These are phyloP conservation scores for Penicillium sp. DNA, from an alignment of 2,329 filamentous ascomycete genomes.

Conservation along the genomic window DNA sequence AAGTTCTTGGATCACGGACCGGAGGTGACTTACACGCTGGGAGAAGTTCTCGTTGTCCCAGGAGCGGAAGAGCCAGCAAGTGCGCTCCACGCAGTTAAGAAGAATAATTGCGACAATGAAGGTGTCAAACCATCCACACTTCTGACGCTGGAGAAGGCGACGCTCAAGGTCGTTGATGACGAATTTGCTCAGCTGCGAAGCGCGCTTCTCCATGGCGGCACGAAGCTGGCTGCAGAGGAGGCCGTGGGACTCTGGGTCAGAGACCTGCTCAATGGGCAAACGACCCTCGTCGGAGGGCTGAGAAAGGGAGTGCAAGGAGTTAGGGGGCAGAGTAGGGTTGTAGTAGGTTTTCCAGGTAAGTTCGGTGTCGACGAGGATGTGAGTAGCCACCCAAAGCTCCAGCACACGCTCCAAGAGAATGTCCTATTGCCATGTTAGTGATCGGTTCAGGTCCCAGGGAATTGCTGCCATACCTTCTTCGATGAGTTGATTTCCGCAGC, in stretches of 20 bases:
- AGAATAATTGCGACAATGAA: slow-evolving; percentile 62
- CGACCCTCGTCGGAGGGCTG: slow-evolving; percentile 43
- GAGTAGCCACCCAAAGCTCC: slow-evolving; percentile 59
- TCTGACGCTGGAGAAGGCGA: slow-evolving; percentile 59
- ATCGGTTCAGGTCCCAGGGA: not conserved
- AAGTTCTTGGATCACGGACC: not conserved
- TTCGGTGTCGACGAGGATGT: slow-evolving; percentile 53
- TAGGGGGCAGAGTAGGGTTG: slow-evolving; percentile 44
- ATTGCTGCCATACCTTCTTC: slow-evolving; percentile 36
- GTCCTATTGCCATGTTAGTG: slow-evolving; percentile 7
- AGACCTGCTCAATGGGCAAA: slow-evolving; percentile 41
- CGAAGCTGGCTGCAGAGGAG: slow-evolving; percentile 57
- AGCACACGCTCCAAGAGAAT: slow-evolving; percentile 49
- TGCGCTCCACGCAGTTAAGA: slow-evolving; percentile 60
- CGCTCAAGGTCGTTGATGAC: slow-evolving; percentile 63
- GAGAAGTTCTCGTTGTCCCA: slow-evolving; percentile 49
- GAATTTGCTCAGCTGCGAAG: slow-evolving; percentile 52
- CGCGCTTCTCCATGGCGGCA: slow-evolving; percentile 57
- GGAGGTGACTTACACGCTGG: slow-evolving; percentile 32
- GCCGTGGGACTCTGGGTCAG: slow-evolving; percentile 47
- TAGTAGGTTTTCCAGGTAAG: slow-evolving; percentile 53
- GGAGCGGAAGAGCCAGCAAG: slow-evolving; percentile 58
- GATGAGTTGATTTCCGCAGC: slow-evolving; percentile 40
- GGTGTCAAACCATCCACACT: slow-evolving; percentile 59
- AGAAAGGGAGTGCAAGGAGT: slow-evolving; percentile 38